Percentiles rank a stretch among this genome's conserved stretches.
Conservation (phyloP, 257 asterid genomes). For the Paraleonurus japonicus region DNA sequence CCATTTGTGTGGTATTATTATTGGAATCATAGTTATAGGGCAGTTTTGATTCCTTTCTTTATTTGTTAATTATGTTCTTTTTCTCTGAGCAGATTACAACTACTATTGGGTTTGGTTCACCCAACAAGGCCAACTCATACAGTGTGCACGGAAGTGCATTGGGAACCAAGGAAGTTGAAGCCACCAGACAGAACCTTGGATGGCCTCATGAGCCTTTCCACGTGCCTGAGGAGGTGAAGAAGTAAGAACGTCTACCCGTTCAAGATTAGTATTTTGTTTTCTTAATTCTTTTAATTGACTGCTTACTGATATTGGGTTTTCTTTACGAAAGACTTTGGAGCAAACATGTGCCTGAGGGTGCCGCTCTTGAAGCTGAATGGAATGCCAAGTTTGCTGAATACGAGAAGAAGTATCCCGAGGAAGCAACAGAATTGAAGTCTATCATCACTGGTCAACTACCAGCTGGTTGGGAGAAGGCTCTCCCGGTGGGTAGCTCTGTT, state of each 20-base stretch:
- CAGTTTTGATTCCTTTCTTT: neutral
- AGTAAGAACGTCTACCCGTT: constrained; percentile 35
- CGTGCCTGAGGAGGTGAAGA: constrained; percentile 88
- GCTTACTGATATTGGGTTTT: constrained; percentile 20
- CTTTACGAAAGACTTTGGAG: constrained; percentile 63
- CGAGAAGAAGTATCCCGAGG: constrained; percentile 67
- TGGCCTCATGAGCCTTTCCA: constrained; percentile 72
- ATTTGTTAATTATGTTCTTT: neutral
- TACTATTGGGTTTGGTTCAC: constrained; percentile 73
- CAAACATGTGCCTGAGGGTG: constrained; percentile 63
- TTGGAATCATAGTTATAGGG: neutral
- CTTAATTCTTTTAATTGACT: neutral
- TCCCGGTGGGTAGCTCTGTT: constrained; percentile 52
- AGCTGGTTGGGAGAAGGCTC: constrained; percentile 78
- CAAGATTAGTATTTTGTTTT: neutral
- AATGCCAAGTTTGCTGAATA: constrained; percentile 67
- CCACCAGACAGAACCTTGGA: constrained; percentile 78
- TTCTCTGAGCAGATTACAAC: constrained; percentile 51
- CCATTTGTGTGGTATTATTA: neutral
- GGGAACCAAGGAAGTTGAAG: constrained; percentile 85
- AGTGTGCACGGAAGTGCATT: constrained; percentile 76
- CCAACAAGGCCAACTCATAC: constrained; percentile 74
- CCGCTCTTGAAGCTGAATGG: constrained; percentile 79
- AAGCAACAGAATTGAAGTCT: constrained; percentile 65
- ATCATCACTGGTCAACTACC: constrained; percentile 55